These are phyloP conservation scores for Asterionellopsis glacialis DNA, from an alignment of 108 stramenopile species.

Conservation along the genomic window DNA sequence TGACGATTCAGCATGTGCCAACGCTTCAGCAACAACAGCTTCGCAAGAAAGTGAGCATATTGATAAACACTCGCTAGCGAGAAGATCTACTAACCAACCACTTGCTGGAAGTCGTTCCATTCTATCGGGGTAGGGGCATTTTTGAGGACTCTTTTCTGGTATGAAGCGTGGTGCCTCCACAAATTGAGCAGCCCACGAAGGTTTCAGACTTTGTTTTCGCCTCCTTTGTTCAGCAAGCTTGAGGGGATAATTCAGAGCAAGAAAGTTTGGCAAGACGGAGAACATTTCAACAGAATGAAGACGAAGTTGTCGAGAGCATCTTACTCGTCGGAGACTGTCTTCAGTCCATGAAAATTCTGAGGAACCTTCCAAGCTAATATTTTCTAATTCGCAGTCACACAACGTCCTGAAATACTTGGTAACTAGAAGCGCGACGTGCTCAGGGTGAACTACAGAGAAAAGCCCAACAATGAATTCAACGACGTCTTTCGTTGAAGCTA, in stretches of 20 bases:
- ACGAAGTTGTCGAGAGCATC: conserved; percentile 62
- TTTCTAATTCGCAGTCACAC: conserved; percentile 44
- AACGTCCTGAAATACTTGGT: conserved; percentile 51
- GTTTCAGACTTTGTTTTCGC: background rate
- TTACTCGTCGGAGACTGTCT: conserved; percentile 20
- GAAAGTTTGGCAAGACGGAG: conserved; percentile 58
- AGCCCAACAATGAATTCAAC: conserved; percentile 74
- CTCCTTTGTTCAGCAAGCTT: conserved; percentile 27
- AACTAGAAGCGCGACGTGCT: conserved; percentile 50
- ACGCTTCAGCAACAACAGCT: conserved; percentile 61
- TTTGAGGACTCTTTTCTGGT: conserved; percentile 9
- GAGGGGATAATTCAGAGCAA: conserved; percentile 68
- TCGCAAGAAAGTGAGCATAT: conserved; percentile 71
- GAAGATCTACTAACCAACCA: conserved; percentile 73
- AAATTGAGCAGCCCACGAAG: conserved; percentile 30
- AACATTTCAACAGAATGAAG: conserved; percentile 68
- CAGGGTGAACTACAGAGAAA: conserved; percentile 65
- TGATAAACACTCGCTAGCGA: conserved; percentile 62
- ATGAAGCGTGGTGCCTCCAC: background rate
- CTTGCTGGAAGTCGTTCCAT: conserved; percentile 42
- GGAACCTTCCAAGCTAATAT: conserved; percentile 6
- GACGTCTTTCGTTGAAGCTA: conserved; percentile 25
- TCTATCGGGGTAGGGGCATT: conserved; percentile 12
- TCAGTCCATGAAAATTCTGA: conserved; percentile 29
- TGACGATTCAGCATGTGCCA: conserved; percentile 36